phyloP scores from a whole-genome alignment of 2,329 filamentous ascomycete genomes.

The Alternaria viburni region DNA sequence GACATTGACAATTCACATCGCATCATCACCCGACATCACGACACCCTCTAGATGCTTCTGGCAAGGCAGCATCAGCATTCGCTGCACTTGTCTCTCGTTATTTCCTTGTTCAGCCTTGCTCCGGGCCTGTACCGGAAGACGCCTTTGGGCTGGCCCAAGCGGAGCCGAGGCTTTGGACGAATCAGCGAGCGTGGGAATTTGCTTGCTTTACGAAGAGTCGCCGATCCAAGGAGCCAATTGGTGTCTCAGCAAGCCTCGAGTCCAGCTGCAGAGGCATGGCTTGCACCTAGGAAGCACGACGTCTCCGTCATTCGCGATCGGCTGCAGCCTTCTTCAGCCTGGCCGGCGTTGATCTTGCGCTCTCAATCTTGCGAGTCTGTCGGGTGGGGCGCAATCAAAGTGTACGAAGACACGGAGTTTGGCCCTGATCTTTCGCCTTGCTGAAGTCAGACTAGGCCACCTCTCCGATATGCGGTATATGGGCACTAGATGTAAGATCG shows the following conservation, averaged over 20 bases:
- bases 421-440: slow-evolving; percentile 17
- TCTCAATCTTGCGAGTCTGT: slow-evolving; percentile 26
- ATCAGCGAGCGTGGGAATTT: slow-evolving; percentile 34
- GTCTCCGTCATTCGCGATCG: slow-evolving; percentile 14
- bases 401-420: slow-evolving; percentile 12
- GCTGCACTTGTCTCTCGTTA: slow-evolving; percentile 9
- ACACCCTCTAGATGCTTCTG: slow-evolving; percentile 11
- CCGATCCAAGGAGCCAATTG: slow-evolving; percentile 34
- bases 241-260: slow-evolving; percentile 24
- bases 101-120: slow-evolving; percentile 37
- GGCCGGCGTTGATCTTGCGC: slow-evolving; percentile 8
- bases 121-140: slow-evolving; percentile 32
- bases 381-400: slow-evolving; percentile 19
- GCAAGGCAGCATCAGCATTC: slow-evolving; percentile 22
- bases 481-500: slow-evolving; percentile 41
- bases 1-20: background rate
- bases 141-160: slow-evolving; percentile 31
- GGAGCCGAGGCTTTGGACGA: slow-evolving; percentile 32
- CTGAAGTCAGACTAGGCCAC: slow-evolving; percentile 24
- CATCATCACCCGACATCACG: slow-evolving; percentile 14
- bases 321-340: slow-evolving; percentile 10
- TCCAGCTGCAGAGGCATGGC: slow-evolving; percentile 20
- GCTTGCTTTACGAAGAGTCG: slow-evolving; percentile 38
- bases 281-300: slow-evolving; percentile 19
- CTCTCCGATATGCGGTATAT: slow-evolving; percentile 29